Percentiles rank a stretch among this genome's conserved stretches.
Conservation (phyloP, 2,329 filamentous ascomycete species). For the Fragosphaeria purpurea region DNA sequence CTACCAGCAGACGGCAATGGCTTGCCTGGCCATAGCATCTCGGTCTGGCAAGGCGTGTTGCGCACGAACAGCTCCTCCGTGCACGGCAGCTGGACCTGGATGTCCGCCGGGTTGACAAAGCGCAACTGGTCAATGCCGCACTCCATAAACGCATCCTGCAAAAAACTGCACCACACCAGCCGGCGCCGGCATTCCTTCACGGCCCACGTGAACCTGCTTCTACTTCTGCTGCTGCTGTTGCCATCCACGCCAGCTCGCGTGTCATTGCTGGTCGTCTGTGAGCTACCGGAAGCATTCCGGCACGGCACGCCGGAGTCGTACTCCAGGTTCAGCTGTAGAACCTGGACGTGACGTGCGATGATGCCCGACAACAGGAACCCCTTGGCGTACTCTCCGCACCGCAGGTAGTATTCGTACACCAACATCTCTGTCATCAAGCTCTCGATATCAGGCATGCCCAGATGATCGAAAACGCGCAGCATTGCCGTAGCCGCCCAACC, state of each 20-base stretch:
- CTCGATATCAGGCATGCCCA: conserved; percentile 8
- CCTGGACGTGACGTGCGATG: conserved; percentile 8
- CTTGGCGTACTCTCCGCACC: conserved; percentile 9
- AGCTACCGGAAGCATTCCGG: too few relatives aligned
- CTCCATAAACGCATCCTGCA: conserved; percentile 8
- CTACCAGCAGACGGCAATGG: conserved; percentile 3
- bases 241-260: too few relatives aligned
- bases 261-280: too few relatives aligned
- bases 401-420: conserved; percentile 9
- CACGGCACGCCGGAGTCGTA: conserved; percentile 4
- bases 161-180: conserved; percentile 7
- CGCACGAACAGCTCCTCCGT: conserved; percentile 7
- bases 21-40: conserved; percentile 6
- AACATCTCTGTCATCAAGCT: conserved; percentile 9
- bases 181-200: conserved; percentile 7
- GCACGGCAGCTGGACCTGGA: conserved; percentile 9
- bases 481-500: conserved; percentile 8
- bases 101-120: conserved; percentile 7
- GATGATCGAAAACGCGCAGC: conserved; percentile 6
- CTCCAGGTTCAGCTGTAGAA: conserved; percentile 9
- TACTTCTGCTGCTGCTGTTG: too few relatives aligned
- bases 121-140: conserved; percentile 11
- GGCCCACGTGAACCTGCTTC: conserved; percentile 1
- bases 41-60: conserved; percentile 3
- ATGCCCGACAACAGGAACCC: conserved; percentile 8